Evolutionary conservation across 2,329 filamentous ascomycete species (phyloP).

Genomic region (Helotiales sp.): DNA sequence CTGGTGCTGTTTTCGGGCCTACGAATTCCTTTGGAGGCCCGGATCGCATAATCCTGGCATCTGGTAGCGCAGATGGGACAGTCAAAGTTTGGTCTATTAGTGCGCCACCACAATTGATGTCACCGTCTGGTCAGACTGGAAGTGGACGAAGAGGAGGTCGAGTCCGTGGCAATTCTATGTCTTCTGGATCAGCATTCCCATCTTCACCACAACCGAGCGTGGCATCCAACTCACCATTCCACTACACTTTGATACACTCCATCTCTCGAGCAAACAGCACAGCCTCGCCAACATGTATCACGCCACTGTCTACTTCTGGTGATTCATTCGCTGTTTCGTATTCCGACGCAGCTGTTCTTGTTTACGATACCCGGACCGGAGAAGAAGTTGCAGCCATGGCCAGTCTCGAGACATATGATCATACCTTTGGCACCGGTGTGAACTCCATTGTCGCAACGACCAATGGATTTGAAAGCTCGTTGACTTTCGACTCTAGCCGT

Average conservation of each 20-base stretch:
- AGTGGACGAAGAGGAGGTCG: slow-evolving; percentile 71
- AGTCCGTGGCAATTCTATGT: slow-evolving; percentile 89
- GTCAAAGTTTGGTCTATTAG: slow-evolving; percentile 96
- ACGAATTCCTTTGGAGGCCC: slow-evolving; percentile 76
- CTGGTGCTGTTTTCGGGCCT: slow-evolving; percentile 80
- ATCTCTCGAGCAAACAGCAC: slow-evolving; percentile 73
- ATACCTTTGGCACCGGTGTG: slow-evolving; percentile 79
- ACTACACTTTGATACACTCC: slow-evolving; percentile 85
- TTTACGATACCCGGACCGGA: slow-evolving; percentile 90
- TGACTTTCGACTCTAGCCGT: slow-evolving; percentile 64
- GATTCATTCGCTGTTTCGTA: slow-evolving; percentile 94
- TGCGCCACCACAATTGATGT: slow-evolving; percentile 82
- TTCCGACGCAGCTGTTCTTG: slow-evolving; percentile 84
- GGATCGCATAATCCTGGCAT: slow-evolving; percentile 88
- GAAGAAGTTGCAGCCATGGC: slow-evolving; percentile 90
- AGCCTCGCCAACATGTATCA: slow-evolving; percentile 88
- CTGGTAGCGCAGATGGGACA: slow-evolving; percentile 87
- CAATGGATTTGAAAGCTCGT: slow-evolving; percentile 72
- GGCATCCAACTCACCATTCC: slow-evolving; percentile 83
- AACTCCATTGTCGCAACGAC: slow-evolving; percentile 92
- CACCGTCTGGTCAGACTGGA: slow-evolving; percentile 68
- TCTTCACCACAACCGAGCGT: slow-evolving; percentile 88
- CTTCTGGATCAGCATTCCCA: slow-evolving; percentile 89
- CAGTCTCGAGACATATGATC: slow-evolving; percentile 91
- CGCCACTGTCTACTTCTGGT: slow-evolving; percentile 80